phyloP scores from a whole-genome alignment of 768 basidiomycete genomes.

The Phylloporus sp. region DNA sequence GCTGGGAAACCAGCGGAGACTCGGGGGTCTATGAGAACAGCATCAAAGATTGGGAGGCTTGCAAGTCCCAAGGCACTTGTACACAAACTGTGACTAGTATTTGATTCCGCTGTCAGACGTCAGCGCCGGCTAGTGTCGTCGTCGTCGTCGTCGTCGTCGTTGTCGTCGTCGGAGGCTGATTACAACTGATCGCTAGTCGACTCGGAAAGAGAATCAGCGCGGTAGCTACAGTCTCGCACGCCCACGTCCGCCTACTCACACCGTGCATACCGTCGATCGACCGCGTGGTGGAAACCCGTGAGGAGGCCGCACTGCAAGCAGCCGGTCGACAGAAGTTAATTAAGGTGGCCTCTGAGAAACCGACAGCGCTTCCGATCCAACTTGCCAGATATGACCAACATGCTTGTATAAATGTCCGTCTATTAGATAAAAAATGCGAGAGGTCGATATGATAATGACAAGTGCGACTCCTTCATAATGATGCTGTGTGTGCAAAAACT shows the following conservation, averaged over 20 bases:
- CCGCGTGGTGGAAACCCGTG: conserved; percentile 12
- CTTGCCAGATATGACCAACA: conserved; percentile 26
- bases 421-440: conserved; percentile 33
- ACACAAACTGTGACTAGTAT: conserved; percentile 17
- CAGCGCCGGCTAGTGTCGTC: conserved; percentile 10
- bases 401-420: conserved; percentile 32
- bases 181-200: conserved; percentile 11
- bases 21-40: conserved; percentile 16
- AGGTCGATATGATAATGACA: conserved; percentile 20
- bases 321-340: conserved; percentile 25
- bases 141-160: no score
- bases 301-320: conserved; percentile 32
- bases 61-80: neutral
- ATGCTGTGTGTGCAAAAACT: conserved; percentile 2
- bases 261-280: conserved; percentile 2
- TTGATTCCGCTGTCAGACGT: conserved; percentile 31
- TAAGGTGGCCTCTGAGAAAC: conserved; percentile 13
- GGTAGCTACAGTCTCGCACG: neutral
- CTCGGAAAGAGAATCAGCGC: conserved; percentile 1
- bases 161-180: conserved; percentile 14
- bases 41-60: conserved; percentile 23
- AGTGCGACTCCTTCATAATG: conserved; percentile 24
- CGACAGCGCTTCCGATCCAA: conserved; percentile 12
- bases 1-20: conserved; percentile 14
- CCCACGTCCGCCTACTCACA: conserved; percentile 1